These are phyloP conservation scores for Geotrichum candidum DNA, from an alignment of 1,139 yeast genomes.

Conservation along the genomic window DNA sequence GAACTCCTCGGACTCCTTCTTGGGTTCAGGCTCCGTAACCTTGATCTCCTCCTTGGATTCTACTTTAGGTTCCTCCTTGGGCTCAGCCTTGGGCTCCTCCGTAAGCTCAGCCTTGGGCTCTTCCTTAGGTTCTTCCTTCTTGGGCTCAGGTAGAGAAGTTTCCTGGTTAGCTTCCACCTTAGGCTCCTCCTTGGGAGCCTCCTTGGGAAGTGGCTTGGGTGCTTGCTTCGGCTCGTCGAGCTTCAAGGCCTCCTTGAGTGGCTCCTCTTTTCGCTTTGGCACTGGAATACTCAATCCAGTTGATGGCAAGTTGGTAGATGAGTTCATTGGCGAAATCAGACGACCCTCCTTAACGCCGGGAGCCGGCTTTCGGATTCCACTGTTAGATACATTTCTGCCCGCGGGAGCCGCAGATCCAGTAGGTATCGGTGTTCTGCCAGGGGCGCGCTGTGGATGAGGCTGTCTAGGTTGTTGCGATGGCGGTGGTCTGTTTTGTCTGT, in stretches of 20 bases:
- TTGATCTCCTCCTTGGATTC: neutral
- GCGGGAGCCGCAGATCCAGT: constrained; percentile 5
- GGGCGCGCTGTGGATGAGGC: neutral
- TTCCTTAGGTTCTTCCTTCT: neutral
- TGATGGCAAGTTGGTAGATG: constrained; percentile 10
- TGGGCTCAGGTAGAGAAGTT: neutral
- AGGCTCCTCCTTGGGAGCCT: neutral
- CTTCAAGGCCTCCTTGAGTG: neutral
- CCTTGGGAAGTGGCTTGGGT: neutral
- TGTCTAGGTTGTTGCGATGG: constrained; percentile 3
- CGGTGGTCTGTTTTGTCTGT: constrained; percentile 3
- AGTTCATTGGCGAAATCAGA: constrained; percentile 17
- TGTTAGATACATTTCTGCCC: constrained; percentile 16
- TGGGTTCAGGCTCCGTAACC: neutral
- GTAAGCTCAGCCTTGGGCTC: neutral
- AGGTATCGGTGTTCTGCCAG: constrained; percentile 5
- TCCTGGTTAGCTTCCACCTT: neutral
- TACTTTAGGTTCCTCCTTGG: neutral
- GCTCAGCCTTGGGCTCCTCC: neutral
- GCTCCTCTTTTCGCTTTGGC: neutral
- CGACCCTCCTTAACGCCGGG: constrained; percentile 10
- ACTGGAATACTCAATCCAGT: constrained; percentile 9
- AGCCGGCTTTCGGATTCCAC: neutral
- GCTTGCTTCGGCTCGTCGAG: neutral
- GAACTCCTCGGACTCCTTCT: neutral